Base-by-base conservation (phyloP, 768 basidiomycete species). In the Lactarius deliciosus region DNA sequence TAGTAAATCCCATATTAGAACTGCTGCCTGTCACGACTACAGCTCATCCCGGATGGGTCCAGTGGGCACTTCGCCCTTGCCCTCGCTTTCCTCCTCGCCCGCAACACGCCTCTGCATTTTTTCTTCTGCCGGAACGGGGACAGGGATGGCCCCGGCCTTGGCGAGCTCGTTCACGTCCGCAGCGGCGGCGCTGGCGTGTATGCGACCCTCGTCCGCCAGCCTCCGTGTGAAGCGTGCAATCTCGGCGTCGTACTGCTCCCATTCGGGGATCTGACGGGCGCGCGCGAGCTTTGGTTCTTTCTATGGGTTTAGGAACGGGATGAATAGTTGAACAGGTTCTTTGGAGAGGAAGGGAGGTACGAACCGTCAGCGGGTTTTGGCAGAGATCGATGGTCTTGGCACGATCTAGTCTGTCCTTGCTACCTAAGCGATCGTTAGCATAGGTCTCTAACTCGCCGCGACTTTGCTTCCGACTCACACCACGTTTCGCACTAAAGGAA, bases 221-320 rank as follows among this genome's bases (percentile, higher is more conserved):
- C 85, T 81, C 30, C 85, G 82, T 0, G 91, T 88, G 68, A 99
- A 93, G 32, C 78, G 82, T 2, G 96, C 89, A 60, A 98, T 95
- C 77, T 99, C 95, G 6, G 79, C 73, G 75, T 99, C 96, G 74
- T 98, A 98, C 58, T 85, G 85, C 69, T 96, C 94, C 97, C 97
- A 99, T 74, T 98, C 97, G 0, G 97, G 96, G 61, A 98, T 97
- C 72, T 94, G 88, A 43, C 96, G 86, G 4, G 97, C 97, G 28
- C 97, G 86, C 4, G 88, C 85, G 6, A 98, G 83, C 76, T 98
- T 99, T 6, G 96, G 96, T 74, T 98, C 97, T 88, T 98, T 97
- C 92, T 97, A 79, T 74, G 65, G 34, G n/a, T 5, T 13, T 1
- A 47, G 4, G 16, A 5, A 13, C 50, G 6, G 25, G 25, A 28